phyloP scores from a whole-genome alignment of 1,284 basidiomycete species.

The Heterobasidion irregulare region DNA sequence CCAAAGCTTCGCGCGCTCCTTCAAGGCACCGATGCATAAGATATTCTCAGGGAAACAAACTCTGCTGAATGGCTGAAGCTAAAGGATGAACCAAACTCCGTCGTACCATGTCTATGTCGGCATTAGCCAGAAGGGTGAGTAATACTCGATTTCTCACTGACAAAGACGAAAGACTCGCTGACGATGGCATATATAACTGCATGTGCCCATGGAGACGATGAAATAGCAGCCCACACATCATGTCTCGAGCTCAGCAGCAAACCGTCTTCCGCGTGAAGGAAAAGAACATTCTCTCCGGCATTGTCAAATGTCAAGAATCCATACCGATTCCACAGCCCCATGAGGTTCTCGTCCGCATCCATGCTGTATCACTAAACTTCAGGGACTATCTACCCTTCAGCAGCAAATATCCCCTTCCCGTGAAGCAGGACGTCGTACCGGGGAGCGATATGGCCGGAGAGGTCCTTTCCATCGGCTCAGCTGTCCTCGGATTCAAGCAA shows the following conservation, averaged over 20 bases:
- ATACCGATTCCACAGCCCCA: background rate
- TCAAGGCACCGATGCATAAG: too few species aligned
- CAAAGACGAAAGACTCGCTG: too few species aligned
- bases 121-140: too few species aligned
- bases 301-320: background rate
- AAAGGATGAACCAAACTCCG: too few species aligned
- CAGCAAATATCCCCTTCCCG: background rate
- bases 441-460: slow-evolving; percentile 2
- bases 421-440: background rate
- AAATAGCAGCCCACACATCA: background rate
- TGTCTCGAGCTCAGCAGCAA: background rate
- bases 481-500: background rate
- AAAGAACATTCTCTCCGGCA: background rate
- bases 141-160: too few species aligned
- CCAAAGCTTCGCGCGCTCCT: too few species aligned
- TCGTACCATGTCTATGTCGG: too few species aligned
- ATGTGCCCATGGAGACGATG: background rate
- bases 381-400: background rate
- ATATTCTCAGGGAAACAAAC: too few species aligned
- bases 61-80: too few species aligned
- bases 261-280: background rate
- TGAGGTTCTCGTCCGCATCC: slow-evolving; percentile 4
- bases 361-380: slow-evolving; percentile 4
- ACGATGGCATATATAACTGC: background rate
- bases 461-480: background rate